Percentiles rank a stretch among this genome's conserved stretches.
Evolutionary conservation across 345 rosid genomes (phyloP).

Genomic region (Trapa bicornis): DNA sequence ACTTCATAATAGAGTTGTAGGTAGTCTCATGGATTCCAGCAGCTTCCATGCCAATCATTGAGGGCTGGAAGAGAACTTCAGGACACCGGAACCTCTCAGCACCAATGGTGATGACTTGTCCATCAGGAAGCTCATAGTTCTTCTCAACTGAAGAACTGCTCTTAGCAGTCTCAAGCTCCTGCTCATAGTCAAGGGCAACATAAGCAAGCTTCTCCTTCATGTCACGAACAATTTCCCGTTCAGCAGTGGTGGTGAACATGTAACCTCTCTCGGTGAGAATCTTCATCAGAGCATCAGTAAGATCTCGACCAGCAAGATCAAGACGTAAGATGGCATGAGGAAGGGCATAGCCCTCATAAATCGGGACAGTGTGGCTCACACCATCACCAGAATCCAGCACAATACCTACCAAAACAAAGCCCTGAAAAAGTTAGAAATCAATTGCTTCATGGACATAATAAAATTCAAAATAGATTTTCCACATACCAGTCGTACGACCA

Average conservation of each 20-base stretch:
- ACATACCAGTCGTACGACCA: conserved; percentile 48
- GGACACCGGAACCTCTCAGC: no score
- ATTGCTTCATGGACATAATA: background rate
- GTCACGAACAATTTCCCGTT: conserved; percentile 87
- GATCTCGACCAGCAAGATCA: conserved; percentile 56
- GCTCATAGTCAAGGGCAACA: conserved; percentile 49
- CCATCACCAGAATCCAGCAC: conserved; percentile 67
- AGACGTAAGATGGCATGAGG: conserved; percentile 53
- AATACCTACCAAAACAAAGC: conserved; percentile 42
- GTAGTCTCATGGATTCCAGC: conserved; percentile 56
- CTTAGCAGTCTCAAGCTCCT: conserved; percentile 50
- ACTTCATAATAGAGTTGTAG: conserved; percentile 50
- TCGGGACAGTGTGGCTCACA: conserved; percentile 58
- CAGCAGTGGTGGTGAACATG: conserved; percentile 60
- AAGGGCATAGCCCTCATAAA: conserved; percentile 52
- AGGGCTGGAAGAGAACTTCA: conserved; percentile 33
- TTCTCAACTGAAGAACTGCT: conserved; percentile 54
- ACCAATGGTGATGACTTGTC: conserved; percentile 23
- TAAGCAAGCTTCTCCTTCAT: conserved; percentile 66
- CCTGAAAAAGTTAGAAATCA: background rate
- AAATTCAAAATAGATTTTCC: background rate
- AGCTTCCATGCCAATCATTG: conserved; percentile 36
- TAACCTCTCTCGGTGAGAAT: conserved; percentile 58
- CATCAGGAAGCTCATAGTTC: conserved; percentile 55
- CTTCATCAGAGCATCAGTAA: conserved; percentile 33